Evolutionary conservation across 2,329 filamentous ascomycete genomes (phyloP).

Genomic region (Hymenoscyphus infarciens): DNA sequence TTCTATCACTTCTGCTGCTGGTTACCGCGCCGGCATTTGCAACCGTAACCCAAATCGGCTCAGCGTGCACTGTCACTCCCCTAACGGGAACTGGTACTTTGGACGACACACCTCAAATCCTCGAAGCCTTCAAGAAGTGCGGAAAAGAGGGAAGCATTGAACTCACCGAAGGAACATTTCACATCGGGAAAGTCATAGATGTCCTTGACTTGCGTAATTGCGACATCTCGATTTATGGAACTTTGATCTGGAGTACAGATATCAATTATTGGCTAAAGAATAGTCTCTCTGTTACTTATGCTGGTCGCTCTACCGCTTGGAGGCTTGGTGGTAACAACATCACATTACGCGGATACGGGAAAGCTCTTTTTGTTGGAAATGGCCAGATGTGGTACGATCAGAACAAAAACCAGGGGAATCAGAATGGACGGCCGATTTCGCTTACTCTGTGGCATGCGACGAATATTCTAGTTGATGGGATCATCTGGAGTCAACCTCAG

Average conservation of each 20-base stretch:
- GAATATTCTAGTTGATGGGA: slow-evolving; percentile 44
- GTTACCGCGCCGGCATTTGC: not conserved
- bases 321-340: slow-evolving; percentile 60
- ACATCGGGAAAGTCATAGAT: slow-evolving; percentile 55
- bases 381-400: slow-evolving; percentile 35
- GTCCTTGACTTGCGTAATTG: slow-evolving; percentile 55
- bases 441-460: slow-evolving; percentile 45
- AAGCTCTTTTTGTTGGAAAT: slow-evolving; percentile 50
- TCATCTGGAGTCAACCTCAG: slow-evolving; percentile 19
- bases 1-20: not conserved
- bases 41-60: slow-evolving; percentile 7
- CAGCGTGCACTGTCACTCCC: slow-evolving; percentile 18
- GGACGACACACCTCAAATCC: slow-evolving; percentile 41
- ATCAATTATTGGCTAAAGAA: slow-evolving; percentile 64
- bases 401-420: slow-evolving; percentile 41
- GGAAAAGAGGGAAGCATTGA: slow-evolving; percentile 39
- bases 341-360: slow-evolving; percentile 58
- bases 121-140: slow-evolving; percentile 40
- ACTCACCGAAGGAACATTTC: slow-evolving; percentile 41
- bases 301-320: slow-evolving; percentile 63
- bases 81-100: slow-evolving; percentile 6
- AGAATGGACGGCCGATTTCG: slow-evolving; percentile 43
- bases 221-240: slow-evolving; percentile 57
- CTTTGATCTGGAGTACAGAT: slow-evolving; percentile 59
- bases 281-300: slow-evolving; percentile 58